Evolutionary conservation across 371 early-diverging fungal species (phyloP).

Genomic region (Mortierella polycephala): DNA sequence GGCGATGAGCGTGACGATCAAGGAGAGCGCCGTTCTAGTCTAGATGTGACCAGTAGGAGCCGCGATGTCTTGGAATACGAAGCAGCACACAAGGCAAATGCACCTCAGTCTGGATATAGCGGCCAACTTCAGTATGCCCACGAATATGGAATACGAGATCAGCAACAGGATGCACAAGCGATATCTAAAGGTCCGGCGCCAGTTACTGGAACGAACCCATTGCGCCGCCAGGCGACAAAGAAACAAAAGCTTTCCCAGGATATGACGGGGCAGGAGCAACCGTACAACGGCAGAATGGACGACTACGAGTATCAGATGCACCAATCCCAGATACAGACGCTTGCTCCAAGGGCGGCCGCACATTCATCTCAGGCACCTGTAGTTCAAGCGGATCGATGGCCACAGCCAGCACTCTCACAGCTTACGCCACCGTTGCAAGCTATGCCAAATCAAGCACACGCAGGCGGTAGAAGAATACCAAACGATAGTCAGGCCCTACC

Average conservation of each 20-base stretch:
- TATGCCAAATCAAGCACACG: conserved; percentile 3
- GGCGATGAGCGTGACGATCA: conserved; percentile 8
- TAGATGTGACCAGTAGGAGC: conserved; percentile 4
- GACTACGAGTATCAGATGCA: conserved; percentile 32
- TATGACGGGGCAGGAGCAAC: conserved; percentile 4
- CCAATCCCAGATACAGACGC: conserved; percentile 20
- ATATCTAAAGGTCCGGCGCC: not conserved
- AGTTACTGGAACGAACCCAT: not conserved
- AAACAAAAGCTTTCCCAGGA: conserved; percentile 38
- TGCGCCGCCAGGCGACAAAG: conserved; percentile 27
- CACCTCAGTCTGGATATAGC: conserved; percentile 3
- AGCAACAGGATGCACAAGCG: not conserved
- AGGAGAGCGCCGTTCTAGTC: conserved; percentile 9
- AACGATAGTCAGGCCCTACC: conserved; percentile 6
- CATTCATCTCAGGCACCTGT: conserved; percentile 18
- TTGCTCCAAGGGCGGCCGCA: conserved; percentile 4
- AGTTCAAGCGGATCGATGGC: conserved; percentile 22
- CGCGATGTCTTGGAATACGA: conserved; percentile 1
- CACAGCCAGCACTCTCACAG: conserved; percentile 16
- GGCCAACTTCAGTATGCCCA: conserved; percentile 4
- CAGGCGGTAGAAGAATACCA: conserved; percentile 9
- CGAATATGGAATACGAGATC: conserved; percentile 8
- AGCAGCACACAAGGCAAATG: not conserved
- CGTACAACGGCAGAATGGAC: not conserved
- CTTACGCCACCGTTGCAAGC: conserved; percentile 1